Evolutionary conservation across 352 stramenopile genomes (phyloP).

Genomic region (Phytophthora pseudosyringae): DNA sequence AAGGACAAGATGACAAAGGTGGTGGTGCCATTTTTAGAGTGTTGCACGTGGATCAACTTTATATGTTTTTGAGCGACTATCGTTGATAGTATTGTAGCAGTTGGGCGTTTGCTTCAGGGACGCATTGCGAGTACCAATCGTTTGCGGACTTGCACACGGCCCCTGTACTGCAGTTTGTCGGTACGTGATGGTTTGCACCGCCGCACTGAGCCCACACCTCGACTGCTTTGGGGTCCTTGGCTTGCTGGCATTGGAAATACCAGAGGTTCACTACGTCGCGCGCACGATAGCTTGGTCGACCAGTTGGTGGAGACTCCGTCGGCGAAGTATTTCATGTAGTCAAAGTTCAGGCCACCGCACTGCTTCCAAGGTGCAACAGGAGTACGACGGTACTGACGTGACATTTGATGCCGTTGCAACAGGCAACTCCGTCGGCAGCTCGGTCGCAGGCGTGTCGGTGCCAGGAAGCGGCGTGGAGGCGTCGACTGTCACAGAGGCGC

Average conservation of each 20-base stretch:
- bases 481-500: neutral
- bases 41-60: neutral
- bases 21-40: too few species aligned
- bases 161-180: constrained; percentile 25
- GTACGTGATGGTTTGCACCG: constrained; percentile 19
- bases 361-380: constrained; percentile 31
- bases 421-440: neutral
- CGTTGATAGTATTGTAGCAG: neutral
- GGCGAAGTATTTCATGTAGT: constrained; percentile 36
- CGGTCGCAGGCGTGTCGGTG: neutral
- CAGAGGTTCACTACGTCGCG: constrained; percentile 44
- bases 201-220: constrained; percentile 40
- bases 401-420: too few species aligned
- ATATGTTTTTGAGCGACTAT: neutral
- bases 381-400: neutral
- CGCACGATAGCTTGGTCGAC: constrained; percentile 32
- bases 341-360: constrained; percentile 38
- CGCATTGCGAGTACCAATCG: constrained; percentile 59
- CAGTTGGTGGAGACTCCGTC: constrained; percentile 15
- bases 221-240: constrained; percentile 13
- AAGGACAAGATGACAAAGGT: neutral
- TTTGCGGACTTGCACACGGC: constrained; percentile 39
- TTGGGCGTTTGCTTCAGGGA: constrained; percentile 24
- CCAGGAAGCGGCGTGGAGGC: neutral
- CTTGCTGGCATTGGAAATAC: constrained; percentile 45